Evolutionary conservation across 768 basidiomycete genomes (phyloP), one percentile per base, ranked within the genome.

Genomic region (Boletus edulis): DNA sequence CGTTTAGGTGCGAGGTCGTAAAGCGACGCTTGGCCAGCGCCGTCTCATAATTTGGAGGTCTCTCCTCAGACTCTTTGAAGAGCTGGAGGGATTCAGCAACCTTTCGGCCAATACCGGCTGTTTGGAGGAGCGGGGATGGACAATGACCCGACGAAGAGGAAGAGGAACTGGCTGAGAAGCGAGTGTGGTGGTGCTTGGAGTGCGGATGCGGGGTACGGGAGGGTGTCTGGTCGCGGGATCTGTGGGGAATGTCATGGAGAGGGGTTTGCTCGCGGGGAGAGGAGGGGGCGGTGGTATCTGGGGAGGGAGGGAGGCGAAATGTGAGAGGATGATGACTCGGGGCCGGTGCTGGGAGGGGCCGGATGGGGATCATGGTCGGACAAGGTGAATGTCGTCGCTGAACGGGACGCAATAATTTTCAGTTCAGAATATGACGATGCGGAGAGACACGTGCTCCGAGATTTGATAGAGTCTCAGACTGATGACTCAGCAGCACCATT

Each of bases 51-150:
- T 63, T 55, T 17, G 62, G 52, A 17, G 71, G 66, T 29, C 71
- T 63, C 44, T 75, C 69, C 52, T 77, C 76, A 20, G 88, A 85
- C 72, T 90, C 87, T 63, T 87, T 91, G 78, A 93, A 93, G 12
- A 93, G 78, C 61, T 91, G 85, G 12, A 93, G 76, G 6, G 86
- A 84, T 12, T 86, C 89, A 2, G 91, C 91, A 32, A 93, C 90
- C 68, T 93, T 93, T 61, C 91, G 83, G 31, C 89, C 86, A 46
- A 85, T 87, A 18, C 83, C 84, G 2, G 66, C 38, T 7, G 56
- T 60, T n/a, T 54, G 45, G 22, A 58, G 54, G 27, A 62, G 47
- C 13, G 55, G 63, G 29, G 57, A 53, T 0, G 49, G 34, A 31
- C 22, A 27, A 5, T 18, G 51, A 3, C 34, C 53, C 56, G 52